Percentiles rank a stretch among this genome's conserved stretches.
Evolutionary conservation across 768 basidiomycete genomes (phyloP).

Genomic region (Thelephora aurantiotincta): DNA sequence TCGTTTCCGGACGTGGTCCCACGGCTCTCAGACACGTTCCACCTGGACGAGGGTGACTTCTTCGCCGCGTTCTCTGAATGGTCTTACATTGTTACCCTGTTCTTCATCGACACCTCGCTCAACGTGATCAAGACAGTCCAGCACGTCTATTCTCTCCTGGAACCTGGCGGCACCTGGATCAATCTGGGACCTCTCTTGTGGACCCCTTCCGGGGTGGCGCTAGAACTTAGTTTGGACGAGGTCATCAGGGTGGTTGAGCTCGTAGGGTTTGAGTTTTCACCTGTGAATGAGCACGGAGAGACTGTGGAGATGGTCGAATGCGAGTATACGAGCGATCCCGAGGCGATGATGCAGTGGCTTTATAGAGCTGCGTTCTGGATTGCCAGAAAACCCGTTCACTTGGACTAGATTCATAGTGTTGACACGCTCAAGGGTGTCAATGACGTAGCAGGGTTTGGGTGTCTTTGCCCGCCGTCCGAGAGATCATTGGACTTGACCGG

Average conservation of each 20-base stretch:
- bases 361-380: constrained; percentile 61
- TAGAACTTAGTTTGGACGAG: constrained; percentile 55
- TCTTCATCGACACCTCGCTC: constrained; percentile 28
- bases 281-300: constrained; percentile 11
- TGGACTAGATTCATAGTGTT: too few species aligned
- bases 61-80: constrained; percentile 26
- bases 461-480: too few species aligned
- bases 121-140: constrained; percentile 27
- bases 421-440: too few species aligned
- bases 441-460: too few species aligned
- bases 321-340: constrained; percentile 47
- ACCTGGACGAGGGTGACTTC: constrained; percentile 45
- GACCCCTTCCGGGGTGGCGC: constrained; percentile 38
- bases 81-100: constrained; percentile 37
- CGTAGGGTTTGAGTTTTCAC: constrained; percentile 35
- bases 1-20: constrained; percentile 51
- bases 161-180: constrained; percentile 54
- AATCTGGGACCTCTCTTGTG: constrained; percentile 59
- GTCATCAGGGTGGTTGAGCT: constrained; percentile 34
- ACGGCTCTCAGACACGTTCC: constrained; percentile 26
- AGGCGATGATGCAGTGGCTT: constrained; percentile 60
- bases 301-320: constrained; percentile 35
- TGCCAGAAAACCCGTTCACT: constrained; percentile 22
- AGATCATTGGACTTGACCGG: too few species aligned
- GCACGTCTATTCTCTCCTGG: constrained; percentile 41